phyloP scores from a whole-genome alignment of 257 asterid species.

The Nicotiana sylvestris region DNA sequence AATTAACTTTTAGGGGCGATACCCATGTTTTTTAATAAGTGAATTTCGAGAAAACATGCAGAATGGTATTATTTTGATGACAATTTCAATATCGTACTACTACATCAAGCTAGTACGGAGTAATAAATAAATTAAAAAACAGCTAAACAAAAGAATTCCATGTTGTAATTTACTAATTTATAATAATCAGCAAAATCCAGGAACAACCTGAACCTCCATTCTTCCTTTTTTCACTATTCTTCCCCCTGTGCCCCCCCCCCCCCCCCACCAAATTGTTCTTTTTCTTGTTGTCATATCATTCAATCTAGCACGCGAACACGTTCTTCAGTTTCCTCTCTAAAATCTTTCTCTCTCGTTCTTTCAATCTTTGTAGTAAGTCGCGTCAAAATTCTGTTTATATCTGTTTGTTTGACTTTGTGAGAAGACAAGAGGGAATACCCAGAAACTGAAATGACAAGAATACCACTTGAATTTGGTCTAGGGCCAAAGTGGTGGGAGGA shows the following conservation, averaged over 20 bases:
- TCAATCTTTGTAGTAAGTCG: not conserved
- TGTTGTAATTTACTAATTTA: not conserved
- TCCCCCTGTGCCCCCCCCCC: not conserved
- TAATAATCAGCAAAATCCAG: not conserved
- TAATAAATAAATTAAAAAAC: not conserved
- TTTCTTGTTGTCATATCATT: not conserved
- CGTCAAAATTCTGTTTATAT: not conserved
- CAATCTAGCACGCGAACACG: not conserved
- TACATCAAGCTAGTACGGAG: not conserved
- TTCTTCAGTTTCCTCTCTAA: not conserved
- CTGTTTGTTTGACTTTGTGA: not conserved
- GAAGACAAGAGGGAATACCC: not conserved
- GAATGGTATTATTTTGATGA: not conserved
- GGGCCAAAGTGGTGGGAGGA: conserved; percentile 72
- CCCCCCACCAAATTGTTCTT: not conserved
- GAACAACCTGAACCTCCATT: not conserved
- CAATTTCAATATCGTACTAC: not conserved
- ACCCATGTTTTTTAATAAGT: not conserved
- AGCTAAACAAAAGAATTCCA: not conserved
- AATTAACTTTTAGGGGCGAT: no score
- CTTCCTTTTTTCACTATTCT: not conserved
- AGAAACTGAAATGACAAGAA: conserved; percentile 41
- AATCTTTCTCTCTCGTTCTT: not conserved
- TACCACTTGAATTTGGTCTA: conserved; percentile 26
- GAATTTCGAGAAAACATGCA: not conserved